Percentiles rank a stretch among this genome's conserved stretches.
Conservation (phyloP, 108 stramenopile species). For the Cyclotella kingstonii region DNA sequence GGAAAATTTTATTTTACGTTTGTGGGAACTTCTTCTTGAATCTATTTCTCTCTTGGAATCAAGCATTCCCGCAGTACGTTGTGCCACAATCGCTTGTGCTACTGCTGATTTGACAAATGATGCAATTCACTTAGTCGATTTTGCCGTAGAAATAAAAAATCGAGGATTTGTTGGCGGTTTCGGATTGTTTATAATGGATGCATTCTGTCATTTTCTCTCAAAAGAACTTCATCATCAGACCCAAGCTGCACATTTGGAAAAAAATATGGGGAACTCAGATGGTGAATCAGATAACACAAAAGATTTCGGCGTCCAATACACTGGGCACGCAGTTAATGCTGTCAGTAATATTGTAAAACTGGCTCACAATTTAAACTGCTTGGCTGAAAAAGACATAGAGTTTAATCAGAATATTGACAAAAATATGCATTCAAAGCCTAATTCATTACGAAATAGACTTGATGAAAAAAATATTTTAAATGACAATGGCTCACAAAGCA, state of each 20-base stretch:
- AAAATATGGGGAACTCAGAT: not conserved
- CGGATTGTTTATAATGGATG: conserved; percentile 32
- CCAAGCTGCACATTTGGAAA: not conserved
- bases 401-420: too few relatives aligned
- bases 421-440: too few relatives aligned
- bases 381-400: conserved; percentile 10
- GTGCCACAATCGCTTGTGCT: conserved; percentile 29
- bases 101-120: conserved; percentile 21
- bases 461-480: too few relatives aligned
- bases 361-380: conserved; percentile 18
- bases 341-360: conserved; percentile 21
- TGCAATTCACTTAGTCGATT: conserved; percentile 21
- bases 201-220: conserved; percentile 29
- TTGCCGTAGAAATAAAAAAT: conserved; percentile 33
- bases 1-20: conserved; percentile 7
- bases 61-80: conserved; percentile 33
- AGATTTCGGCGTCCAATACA: conserved; percentile 22
- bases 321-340: conserved; percentile 20
- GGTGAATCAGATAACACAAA: not conserved
- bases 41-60: conserved; percentile 33
- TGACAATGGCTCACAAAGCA: too few relatives aligned
- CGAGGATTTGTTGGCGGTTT: conserved; percentile 27
- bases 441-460: too few relatives aligned
- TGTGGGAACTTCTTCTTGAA: conserved; percentile 27
- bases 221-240: conserved; percentile 18